These are phyloP conservation scores for Lactarius vividus DNA, from an alignment of 768 basidiomycete genomes.

Conservation along the genomic window DNA sequence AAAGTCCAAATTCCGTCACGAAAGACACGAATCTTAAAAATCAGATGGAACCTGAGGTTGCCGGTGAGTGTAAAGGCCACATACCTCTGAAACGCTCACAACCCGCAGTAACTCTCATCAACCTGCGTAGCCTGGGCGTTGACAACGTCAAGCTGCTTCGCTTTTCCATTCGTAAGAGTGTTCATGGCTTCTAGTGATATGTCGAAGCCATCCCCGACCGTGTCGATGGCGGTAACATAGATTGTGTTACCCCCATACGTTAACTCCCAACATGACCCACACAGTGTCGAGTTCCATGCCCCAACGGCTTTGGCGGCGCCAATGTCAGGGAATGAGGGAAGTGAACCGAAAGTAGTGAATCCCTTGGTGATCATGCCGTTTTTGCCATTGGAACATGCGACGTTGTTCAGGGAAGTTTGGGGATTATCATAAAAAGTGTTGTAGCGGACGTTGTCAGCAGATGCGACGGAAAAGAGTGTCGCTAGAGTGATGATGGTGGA, in stretches of 20 bases:
- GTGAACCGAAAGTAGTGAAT: constrained; percentile 26
- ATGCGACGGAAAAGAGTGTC: background rate
- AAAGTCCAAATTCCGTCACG: background rate
- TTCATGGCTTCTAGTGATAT: constrained; percentile 56
- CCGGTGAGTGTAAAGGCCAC: background rate
- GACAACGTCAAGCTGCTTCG: background rate
- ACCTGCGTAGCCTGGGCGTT: background rate
- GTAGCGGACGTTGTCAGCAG: constrained; percentile 7
- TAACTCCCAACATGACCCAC: background rate
- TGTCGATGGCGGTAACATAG: constrained; percentile 34
- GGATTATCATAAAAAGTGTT: constrained; percentile 18
- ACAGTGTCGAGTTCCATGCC: constrained; percentile 31
- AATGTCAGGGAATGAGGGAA: constrained; percentile 28
- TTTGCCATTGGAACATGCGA: constrained; percentile 29
- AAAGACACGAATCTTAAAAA: background rate
- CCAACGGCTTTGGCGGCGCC: constrained; percentile 34
- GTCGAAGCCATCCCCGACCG: constrained; percentile 41
- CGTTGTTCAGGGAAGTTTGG: constrained; percentile 4
- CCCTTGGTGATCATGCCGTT: constrained; percentile 29
- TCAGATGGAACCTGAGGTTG: background rate
- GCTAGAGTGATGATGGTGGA: background rate
- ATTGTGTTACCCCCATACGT: constrained; percentile 38
- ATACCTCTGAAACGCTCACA: background rate
- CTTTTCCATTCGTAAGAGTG: constrained; percentile 38
- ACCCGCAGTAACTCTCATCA: background rate